Conservation (phyloP, 1,139 yeast genomes). For the Pichia sp. region DNA sequence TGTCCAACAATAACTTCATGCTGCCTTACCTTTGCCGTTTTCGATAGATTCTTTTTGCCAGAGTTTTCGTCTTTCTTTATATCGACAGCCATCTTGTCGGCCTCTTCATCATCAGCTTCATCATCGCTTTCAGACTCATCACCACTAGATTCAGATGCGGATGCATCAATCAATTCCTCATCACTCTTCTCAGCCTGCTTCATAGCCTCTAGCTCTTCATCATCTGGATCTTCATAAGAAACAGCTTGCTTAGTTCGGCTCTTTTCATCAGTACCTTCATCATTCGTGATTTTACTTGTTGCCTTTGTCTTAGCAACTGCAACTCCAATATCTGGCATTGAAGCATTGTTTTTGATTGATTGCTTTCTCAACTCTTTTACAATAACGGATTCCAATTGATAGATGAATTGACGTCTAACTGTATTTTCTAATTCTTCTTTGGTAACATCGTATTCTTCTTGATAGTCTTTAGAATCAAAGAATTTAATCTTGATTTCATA, state of each 20-base stretch:
- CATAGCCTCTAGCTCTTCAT: slow-evolving; percentile 85
- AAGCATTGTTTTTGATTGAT: slow-evolving; percentile 44
- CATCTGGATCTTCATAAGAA: slow-evolving; percentile 92
- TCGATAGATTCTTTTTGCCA: slow-evolving; percentile 36
- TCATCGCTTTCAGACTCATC: slow-evolving; percentile 37
- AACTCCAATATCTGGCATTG: slow-evolving; percentile 63
- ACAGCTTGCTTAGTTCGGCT: slow-evolving; percentile 76
- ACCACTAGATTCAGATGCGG: slow-evolving; percentile 35
- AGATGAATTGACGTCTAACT: slow-evolving; percentile 61
- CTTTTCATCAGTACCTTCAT: slow-evolving; percentile 61
- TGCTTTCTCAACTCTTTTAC: slow-evolving; percentile 81
- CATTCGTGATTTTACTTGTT: slow-evolving; percentile 38
- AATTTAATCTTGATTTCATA: slow-evolving; percentile 72
- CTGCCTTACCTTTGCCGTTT: slow-evolving; percentile 78
- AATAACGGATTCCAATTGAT: slow-evolving; percentile 66
- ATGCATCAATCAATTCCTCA: slow-evolving; percentile 49
- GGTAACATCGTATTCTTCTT: slow-evolving; percentile 81
- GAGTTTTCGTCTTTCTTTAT: slow-evolving; percentile 16
- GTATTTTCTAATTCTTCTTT: slow-evolving; percentile 74
- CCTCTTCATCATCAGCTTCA: slow-evolving; percentile 29
- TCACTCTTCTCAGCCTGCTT: slow-evolving; percentile 72
- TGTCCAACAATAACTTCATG: slow-evolving; percentile 71
- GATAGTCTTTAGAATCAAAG: slow-evolving; percentile 74
- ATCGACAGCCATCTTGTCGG: slow-evolving; percentile 20
- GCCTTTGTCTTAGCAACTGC: slow-evolving; percentile 59